phyloP scores from a whole-genome alignment of 1,139 yeast genomes.

The Arxiozyma slooffiae region DNA sequence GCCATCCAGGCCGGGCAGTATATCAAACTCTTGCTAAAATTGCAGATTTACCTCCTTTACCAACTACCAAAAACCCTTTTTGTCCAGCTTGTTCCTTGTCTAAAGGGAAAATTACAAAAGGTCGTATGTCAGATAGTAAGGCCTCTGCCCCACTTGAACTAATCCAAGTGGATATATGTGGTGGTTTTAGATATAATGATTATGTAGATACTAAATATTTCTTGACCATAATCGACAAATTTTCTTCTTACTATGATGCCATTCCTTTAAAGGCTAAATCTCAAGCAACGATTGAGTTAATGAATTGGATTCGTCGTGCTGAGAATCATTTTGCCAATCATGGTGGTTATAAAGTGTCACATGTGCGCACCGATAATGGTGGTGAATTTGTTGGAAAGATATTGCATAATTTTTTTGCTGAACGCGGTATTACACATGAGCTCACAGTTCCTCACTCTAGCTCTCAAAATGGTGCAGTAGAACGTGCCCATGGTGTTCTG shows the following conservation, averaged over 20 bases:
- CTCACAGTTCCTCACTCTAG: conserved; percentile 9
- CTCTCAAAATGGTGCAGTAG: conserved; percentile 11
- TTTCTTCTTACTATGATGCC: conserved; percentile 4
- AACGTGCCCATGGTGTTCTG: conserved; percentile 9
- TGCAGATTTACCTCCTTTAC: too few species aligned
- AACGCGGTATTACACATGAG: conserved; percentile 9
- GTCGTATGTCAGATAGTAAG: too few species aligned
- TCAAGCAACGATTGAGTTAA: conserved; percentile 1
- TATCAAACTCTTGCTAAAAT: too few species aligned
- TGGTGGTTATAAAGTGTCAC: conserved; percentile 6
- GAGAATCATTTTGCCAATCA: conserved; percentile 7
- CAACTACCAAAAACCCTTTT: too few species aligned
- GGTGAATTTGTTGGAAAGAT: conserved; percentile 6
- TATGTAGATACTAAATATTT: conserved; percentile 4
- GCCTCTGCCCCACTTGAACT: conserved; percentile 4
- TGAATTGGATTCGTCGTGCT: conserved; percentile 3
- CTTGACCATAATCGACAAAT: conserved; percentile 7
- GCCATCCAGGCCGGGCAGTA: background rate
- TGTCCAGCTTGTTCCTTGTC: too few species aligned
- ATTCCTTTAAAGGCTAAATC: conserved; percentile 4
- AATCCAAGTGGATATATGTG: conserved; percentile 6
- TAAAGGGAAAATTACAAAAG: too few species aligned
- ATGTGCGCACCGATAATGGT: conserved; percentile 10
- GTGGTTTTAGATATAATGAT: too few species aligned
- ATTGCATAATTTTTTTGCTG: conserved; percentile 1